Conservation (phyloP, 768 basidiomycete species). For the Calocera cornea region DNA sequence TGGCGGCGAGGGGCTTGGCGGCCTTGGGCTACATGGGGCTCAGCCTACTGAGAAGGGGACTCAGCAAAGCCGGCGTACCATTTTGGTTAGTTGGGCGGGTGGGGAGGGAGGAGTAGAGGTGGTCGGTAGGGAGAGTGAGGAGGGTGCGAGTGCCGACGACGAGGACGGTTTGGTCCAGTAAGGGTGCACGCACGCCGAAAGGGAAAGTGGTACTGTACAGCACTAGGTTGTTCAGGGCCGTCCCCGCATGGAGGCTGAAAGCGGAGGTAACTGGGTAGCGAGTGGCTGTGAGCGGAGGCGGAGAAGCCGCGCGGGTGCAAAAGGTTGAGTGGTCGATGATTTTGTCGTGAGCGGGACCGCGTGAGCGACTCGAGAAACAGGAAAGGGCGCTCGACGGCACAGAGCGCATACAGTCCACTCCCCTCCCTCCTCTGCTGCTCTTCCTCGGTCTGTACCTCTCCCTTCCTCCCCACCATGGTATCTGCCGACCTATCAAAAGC, state of each 20-base stretch:
- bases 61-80: slow-evolving; percentile 57
- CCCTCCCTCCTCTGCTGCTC: background rate
- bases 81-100: background rate
- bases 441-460: slow-evolving; percentile 8
- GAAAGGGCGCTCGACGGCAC: background rate
- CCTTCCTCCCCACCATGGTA: slow-evolving; percentile 26
- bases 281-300: background rate
- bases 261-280: background rate
- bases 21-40: slow-evolving; percentile 26
- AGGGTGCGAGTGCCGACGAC: background rate
- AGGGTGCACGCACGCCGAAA: background rate
- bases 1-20: slow-evolving; percentile 38
- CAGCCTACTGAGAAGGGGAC: slow-evolving; percentile 85
- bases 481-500: slow-evolving; percentile 28
- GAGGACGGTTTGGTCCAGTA: background rate
- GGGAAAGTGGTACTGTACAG: background rate
- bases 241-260: background rate
- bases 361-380: background rate
- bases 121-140: background rate
- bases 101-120: background rate
- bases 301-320: background rate
- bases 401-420: background rate
- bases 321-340: background rate
- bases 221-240: background rate
- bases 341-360: background rate